Conservation (phyloP, 169 alveolate genomes). For the Plasmodium blacklocki region DNA sequence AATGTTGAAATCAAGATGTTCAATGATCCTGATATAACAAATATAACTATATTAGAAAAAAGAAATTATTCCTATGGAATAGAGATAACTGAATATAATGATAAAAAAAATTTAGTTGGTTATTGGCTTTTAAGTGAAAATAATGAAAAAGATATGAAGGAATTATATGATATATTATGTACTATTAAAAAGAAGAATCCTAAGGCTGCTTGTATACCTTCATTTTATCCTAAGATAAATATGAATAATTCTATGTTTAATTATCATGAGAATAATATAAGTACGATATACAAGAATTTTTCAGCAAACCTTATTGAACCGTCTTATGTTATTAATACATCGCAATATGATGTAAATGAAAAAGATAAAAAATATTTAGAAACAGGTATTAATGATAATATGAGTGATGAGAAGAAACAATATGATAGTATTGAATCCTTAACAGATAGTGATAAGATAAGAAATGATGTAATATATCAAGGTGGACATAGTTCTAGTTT, state of each 20-base stretch:
- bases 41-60: conserved; percentile 58
- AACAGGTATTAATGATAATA: too few relatives aligned
- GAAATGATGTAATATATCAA: not conserved
- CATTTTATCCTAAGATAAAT: conserved; percentile 73
- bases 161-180: conserved; percentile 6
- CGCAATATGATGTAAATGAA: not conserved
- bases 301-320: conserved; percentile 27
- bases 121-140: conserved; percentile 54
- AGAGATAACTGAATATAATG: conserved; percentile 67
- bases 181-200: conserved; percentile 28
- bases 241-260: conserved; percentile 42
- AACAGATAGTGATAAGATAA: not conserved
- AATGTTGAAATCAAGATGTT: conserved; percentile 46
- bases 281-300: conserved; percentile 48
- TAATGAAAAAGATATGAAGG: conserved; percentile 27
- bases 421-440: conserved; percentile 13
- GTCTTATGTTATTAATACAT: not conserved
- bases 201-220: conserved; percentile 10
- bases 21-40: conserved; percentile 37
- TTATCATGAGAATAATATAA: conserved; percentile 42
- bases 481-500: conserved; percentile 6
- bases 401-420: not conserved
- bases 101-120: conserved; percentile 48
- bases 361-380: not conserved
- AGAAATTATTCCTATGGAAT: conserved; percentile 60